Evolutionary conservation across 345 rosid species (phyloP), one percentile per base, ranked within the genome.

Genomic region (Camelina neglecta): DNA sequence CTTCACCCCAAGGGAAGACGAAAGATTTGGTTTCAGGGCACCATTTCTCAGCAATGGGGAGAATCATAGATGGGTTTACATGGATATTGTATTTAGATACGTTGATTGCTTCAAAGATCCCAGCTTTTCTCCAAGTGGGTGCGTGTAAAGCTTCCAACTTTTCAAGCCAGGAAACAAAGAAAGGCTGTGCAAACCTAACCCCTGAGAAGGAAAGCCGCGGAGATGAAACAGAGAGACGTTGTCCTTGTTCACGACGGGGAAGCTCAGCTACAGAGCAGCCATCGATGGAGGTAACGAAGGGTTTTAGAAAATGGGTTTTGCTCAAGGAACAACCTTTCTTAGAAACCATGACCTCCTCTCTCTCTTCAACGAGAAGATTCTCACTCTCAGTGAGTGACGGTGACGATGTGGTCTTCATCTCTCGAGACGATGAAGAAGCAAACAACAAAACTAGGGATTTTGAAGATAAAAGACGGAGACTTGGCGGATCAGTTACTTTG

Each of bases 1-100:
- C 90, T 76, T 86, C 92, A 29, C 89, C 91, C 87, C 87, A 87
- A 1, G 89, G 81, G 9, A 87, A 87, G 11, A 86, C 50, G 48
- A 86, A 86, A 0, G 87, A 47, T 39, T 84, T 86, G 6, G 87
- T 83, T 9, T 80, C 72, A 11, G 83, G 81, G 39, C 85, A 80
- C 86, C 95, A 89, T 53, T 65, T 83, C 73, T 83, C 65, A 7
- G 83, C 81, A 55, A 87, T 11, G n/a, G 66, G 78, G 50, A 83
- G 21, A 55, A 89, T 31, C 67, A 86, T 41, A 12, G 73, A 39
- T 7, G 3, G 2, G 56, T 83, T 61, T 54, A 56, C 82, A 0
- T 0, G 10, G 60, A 83, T 61, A 1, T 6, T 15, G 67, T 67
- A 75, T 8, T 83, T 86, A 0, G 91, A 85, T 36, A 68, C 58